Base-by-base conservation (phyloP, 2,329 filamentous ascomycete species). In the Parastagonospora nodorum region DNA sequence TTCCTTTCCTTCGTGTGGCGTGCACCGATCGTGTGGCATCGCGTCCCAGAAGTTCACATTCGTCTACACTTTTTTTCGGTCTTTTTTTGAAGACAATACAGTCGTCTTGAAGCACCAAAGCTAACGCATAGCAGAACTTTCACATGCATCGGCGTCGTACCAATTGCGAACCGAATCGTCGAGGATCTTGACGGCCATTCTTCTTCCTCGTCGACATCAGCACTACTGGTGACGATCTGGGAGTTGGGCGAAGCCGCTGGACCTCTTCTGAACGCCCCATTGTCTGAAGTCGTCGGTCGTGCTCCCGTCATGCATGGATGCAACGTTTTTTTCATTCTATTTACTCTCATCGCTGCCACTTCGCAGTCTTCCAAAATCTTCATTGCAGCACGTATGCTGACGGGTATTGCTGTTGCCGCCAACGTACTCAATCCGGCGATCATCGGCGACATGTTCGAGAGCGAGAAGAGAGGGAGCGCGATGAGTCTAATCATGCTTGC, bases 341-440 rank as follows among this genome's bases (percentile, higher is more conserved):
- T 71, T 27, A 75, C 73, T 9, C 49, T 75, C 9, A 53, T 78
- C 9, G 72, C 74, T 11, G 75, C 73, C 2, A 56, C 68, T 28
- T 74, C 75, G 50, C 67, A 72, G 8, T 76, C 61, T 46, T 69
- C 71, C 5, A 49, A 60, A 1, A 48, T 78, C 4, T 68, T 80
- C 51, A 78, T 80, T 42, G 67, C 67, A 8, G 71, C 75, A 1
- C 60, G 78, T 33, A 76, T 75, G 57, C 69, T 81, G 51, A 77
- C 78, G 37, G 75, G 75, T 35, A 57, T 75, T 29, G 70, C 74
- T 36, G 77, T 80, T 5, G 73, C 76, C 15, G 73, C 74, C 4
- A 77, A 85, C 55, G 84, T 87, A 8, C 75, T 88, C 14, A 84
- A 81, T 55, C 85, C 85, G 0, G 82, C 84, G 19, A 83, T 88